Evolutionary conservation across 208 protist species (phyloP).

Genomic region (Leishmania guyanensis): DNA sequence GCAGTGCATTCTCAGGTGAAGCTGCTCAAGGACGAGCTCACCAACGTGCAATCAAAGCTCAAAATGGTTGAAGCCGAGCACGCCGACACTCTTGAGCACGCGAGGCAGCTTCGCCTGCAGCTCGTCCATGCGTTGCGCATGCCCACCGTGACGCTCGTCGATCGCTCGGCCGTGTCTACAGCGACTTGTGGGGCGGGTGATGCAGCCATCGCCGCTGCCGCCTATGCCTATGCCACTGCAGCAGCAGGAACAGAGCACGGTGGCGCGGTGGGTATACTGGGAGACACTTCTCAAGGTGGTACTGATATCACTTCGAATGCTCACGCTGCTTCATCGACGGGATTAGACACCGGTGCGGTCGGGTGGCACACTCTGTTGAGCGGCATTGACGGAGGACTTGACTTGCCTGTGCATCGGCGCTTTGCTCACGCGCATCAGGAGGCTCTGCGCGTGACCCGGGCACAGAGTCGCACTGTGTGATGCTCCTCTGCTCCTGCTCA

Average conservation of each 20-base stretch:
- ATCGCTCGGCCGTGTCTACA: neutral
- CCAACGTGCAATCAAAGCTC: neutral
- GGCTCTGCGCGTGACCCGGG: constrained; percentile 55
- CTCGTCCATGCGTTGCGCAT: constrained; percentile 53
- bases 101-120: constrained; percentile 41
- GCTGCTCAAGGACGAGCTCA: neutral
- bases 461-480: constrained; percentile 45
- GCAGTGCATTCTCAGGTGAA: neutral
- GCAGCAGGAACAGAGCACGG: neutral
- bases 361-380: neutral
- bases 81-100: constrained; percentile 19
- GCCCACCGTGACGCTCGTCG: constrained; percentile 54
- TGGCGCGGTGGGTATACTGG: neutral
- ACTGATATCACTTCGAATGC: neutral
- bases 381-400: neutral
- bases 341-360: neutral
- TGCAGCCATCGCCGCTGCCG: neutral
- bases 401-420: constrained; percentile 71
- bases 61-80: constrained; percentile 1
- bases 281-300: neutral
- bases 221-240: constrained; percentile 12
- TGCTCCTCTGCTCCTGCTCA: no score
- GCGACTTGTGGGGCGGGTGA: neutral
- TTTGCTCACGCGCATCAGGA: constrained; percentile 82
- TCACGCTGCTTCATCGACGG: neutral